These are phyloP conservation scores for Xylaria digitata DNA, from an alignment of 2,329 filamentous ascomycete genomes.

Conservation along the genomic window DNA sequence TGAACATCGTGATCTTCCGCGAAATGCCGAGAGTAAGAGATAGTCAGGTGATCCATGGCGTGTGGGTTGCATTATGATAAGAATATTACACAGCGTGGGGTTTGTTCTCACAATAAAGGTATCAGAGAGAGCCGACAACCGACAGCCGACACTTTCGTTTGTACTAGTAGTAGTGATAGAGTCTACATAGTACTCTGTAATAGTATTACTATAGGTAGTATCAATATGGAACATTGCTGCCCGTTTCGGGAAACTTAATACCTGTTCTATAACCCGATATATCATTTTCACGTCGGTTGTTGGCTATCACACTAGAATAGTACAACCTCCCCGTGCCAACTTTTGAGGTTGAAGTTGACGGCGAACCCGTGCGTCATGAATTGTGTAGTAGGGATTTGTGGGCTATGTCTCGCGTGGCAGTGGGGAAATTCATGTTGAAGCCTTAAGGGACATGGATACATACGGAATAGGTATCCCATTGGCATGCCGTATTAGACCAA, in stretches of 20 bases:
- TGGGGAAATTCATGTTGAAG: constrained; percentile 15
- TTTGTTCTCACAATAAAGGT: constrained; percentile 20
- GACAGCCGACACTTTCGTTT: not conserved
- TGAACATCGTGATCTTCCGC: constrained; percentile 26
- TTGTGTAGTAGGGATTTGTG: constrained; percentile 7
- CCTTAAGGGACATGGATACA: constrained; percentile 1
- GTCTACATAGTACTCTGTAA: not conserved
- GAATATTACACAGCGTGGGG: constrained; percentile 27
- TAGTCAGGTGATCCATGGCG: constrained; percentile 34
- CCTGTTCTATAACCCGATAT: constrained; percentile 20
- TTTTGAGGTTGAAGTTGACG: not conserved
- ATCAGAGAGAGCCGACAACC: not conserved
- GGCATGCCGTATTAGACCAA: constrained; percentile 18
- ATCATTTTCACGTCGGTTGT: constrained; percentile 15
- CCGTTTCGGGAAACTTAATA: constrained; percentile 26
- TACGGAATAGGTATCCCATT: constrained; percentile 7
- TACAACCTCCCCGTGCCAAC: too few relatives aligned
- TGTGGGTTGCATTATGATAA: constrained; percentile 33
- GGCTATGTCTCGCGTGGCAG: constrained; percentile 28
- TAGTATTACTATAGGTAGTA: constrained; percentile 17
- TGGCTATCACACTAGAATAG: not conserved
- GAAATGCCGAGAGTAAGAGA: constrained; percentile 32
- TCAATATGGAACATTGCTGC: constrained; percentile 22
- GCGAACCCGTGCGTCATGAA: not conserved
- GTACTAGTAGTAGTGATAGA: not conserved